Conservation (phyloP, 106 monocot genomes). For the Dendrobium officinale region DNA sequence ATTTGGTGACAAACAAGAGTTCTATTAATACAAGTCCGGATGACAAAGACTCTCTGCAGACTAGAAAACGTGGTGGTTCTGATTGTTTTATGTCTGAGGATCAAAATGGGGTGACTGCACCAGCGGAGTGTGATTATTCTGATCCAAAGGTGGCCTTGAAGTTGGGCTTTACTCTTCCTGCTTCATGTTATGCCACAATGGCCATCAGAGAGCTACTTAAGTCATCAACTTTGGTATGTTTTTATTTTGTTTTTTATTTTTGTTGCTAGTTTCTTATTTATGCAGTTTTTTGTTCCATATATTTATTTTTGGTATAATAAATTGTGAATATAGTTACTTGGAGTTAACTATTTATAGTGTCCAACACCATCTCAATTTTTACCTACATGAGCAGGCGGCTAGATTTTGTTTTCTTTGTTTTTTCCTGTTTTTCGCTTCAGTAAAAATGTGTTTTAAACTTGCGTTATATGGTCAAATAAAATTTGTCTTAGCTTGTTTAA, state of each 20-base stretch:
- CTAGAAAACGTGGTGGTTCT: constrained; percentile 2
- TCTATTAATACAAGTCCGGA: not conserved
- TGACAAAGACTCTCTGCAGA: not conserved
- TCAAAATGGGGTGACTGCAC: constrained; percentile 2
- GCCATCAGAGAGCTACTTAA: constrained; percentile 85
- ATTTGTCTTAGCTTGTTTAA: too few species aligned
- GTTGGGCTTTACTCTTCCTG: constrained; percentile 63
- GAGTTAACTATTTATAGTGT: not conserved
- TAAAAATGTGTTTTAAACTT: not conserved
- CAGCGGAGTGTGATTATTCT: constrained; percentile 13
- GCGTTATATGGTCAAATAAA: not conserved
- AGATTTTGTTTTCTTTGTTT: not conserved
- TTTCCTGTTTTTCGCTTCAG: too few species aligned
- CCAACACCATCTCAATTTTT: not conserved
- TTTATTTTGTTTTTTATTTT: not conserved
- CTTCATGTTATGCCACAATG: constrained; percentile 94
- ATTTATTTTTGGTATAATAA: not conserved
- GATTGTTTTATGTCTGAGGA: constrained; percentile 13
- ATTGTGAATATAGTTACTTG: not conserved
- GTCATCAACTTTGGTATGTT: constrained; percentile 68
- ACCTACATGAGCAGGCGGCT: not conserved
- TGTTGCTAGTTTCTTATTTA: not conserved
- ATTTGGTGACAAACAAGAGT: constrained; percentile 4
- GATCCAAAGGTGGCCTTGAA: constrained; percentile 60
- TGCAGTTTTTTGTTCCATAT: not conserved